Conservation (phyloP, 257 asterid genomes). For the Echites panduratus region DNA sequence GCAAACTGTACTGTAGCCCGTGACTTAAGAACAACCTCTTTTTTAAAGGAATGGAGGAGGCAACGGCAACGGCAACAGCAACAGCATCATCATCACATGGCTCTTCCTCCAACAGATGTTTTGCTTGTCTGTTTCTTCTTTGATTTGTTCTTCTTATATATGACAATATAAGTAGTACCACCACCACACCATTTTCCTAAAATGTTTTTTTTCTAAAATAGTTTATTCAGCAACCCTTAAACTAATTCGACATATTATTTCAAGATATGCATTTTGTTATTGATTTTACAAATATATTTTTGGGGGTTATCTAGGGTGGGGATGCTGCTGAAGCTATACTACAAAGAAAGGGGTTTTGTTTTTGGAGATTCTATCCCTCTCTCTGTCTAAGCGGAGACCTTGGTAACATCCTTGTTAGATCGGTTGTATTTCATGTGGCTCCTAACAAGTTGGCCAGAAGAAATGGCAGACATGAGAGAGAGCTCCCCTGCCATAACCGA, state of each 20-base stretch:
- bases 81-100: constrained; percentile 13
- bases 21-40: constrained; percentile 8
- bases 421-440: constrained; percentile 52
- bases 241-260: background rate
- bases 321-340: background rate
- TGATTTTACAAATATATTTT: background rate
- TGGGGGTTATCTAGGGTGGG: background rate
- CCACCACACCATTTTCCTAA: background rate
- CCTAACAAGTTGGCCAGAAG: constrained; percentile 50
- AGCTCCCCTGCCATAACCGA: constrained; percentile 51
- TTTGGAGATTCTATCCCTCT: background rate
- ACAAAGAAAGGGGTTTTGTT: background rate
- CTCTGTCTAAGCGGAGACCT: constrained; percentile 14
- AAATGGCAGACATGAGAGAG: constrained; percentile 45
- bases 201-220: background rate
- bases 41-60: background rate
- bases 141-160: too few relatives aligned
- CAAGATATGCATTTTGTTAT: background rate
- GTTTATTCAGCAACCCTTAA: background rate
- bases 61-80: too few relatives aligned
- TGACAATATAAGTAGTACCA: background rate
- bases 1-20: constrained; percentile 16
- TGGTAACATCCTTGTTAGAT: constrained; percentile 36
- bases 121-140: constrained; percentile 8
- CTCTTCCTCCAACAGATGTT: constrained; percentile 1